These are phyloP conservation scores for Magnaporthiopsis rhizophila DNA, from an alignment of 2,329 filamentous ascomycete species.

Conservation along the genomic window DNA sequence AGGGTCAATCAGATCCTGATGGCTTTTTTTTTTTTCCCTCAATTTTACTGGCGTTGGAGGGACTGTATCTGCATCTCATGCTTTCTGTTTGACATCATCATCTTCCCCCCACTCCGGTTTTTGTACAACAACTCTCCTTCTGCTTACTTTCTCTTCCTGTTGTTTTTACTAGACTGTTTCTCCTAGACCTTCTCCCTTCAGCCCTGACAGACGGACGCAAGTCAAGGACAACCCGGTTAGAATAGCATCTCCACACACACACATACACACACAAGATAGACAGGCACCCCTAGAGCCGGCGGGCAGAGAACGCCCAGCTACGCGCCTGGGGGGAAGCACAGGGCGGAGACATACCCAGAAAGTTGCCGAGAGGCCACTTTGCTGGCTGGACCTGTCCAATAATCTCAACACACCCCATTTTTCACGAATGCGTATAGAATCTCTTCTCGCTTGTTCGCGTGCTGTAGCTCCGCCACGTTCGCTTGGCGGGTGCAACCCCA, in stretches of 20 bases:
- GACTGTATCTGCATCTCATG: no score
- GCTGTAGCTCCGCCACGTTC: neutral
- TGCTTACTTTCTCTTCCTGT: neutral
- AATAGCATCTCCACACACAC: neutral
- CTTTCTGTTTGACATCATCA: constrained; percentile 3
- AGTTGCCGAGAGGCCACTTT: neutral
- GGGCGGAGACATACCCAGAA: neutral
- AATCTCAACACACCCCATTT: neutral
- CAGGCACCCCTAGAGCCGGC: neutral
- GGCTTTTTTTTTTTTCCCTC: constrained; percentile 5
- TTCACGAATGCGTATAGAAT: no score
- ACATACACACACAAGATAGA: no score
- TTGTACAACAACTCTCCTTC: neutral
- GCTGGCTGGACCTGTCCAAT: neutral
- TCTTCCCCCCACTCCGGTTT: constrained; percentile 3
- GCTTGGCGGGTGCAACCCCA: neutral
- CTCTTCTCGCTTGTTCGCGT: neutral
- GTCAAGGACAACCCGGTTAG: neutral
- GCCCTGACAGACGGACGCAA: neutral
- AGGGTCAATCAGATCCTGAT: neutral
- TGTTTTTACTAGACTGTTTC: neutral
- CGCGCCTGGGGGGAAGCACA: neutral
- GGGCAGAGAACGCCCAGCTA: neutral
- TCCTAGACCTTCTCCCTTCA: neutral
- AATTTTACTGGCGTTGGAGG: neutral